Conservation (phyloP, 768 basidiomycete genomes). For the Boletus pseudo-olivaceus region DNA sequence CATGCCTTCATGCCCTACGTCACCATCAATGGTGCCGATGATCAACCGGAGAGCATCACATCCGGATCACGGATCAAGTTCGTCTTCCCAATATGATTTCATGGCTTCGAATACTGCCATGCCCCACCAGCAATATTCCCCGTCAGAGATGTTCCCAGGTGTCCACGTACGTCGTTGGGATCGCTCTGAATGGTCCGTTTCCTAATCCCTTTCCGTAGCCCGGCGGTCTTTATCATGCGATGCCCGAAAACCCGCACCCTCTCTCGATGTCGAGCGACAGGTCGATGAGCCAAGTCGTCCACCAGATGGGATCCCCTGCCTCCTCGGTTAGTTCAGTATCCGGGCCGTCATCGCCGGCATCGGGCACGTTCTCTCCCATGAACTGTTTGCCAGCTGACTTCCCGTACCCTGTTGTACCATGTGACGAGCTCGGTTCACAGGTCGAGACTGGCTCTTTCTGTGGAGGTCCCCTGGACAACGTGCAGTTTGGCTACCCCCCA, state of each 20-base stretch:
- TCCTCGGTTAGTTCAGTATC: constrained; percentile 47
- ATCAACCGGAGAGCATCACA: constrained; percentile 59
- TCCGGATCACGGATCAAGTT: constrained; percentile 45
- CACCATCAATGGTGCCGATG: constrained; percentile 52
- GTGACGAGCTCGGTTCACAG: constrained; percentile 14
- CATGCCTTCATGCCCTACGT: constrained; percentile 63
- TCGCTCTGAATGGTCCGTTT: constrained; percentile 5
- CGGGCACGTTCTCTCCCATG: constrained; percentile 48
- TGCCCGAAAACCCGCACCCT: constrained; percentile 44
- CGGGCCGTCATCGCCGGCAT: constrained; percentile 48
- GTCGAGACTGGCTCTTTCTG: constrained; percentile 14
- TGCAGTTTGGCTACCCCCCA: constrained; percentile 28
- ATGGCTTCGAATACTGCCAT: constrained; percentile 44
- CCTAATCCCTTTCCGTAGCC: constrained; percentile 32
- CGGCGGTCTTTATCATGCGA: constrained; percentile 48
- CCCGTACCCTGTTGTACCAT: constrained; percentile 19
- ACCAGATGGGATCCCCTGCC: constrained; percentile 48
- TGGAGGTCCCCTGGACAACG: constrained; percentile 21
- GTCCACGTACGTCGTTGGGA: constrained; percentile 39
- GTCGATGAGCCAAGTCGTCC: constrained; percentile 37
- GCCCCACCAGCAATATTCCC: constrained; percentile 38
- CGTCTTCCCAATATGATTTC: constrained; percentile 52
- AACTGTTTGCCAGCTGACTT: constrained; percentile 18
- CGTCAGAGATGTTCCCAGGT: constrained; percentile 25
- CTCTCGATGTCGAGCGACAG: constrained; percentile 41